These are phyloP conservation scores for Dendrothele bispora DNA, from an alignment of 768 basidiomycete species.

Conservation along the genomic window DNA sequence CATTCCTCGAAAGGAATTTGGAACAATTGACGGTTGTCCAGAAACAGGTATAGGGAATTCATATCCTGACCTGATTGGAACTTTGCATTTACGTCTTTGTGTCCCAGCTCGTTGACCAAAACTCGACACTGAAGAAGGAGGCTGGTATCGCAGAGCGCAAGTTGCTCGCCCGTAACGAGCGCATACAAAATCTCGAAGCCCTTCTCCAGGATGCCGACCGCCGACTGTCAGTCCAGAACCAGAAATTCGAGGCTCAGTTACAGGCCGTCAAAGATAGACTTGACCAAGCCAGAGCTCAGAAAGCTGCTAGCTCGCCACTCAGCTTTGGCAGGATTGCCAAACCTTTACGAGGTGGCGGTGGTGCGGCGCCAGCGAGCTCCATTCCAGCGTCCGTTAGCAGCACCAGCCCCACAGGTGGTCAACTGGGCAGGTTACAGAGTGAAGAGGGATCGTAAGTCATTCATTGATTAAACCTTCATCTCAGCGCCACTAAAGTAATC, in stretches of 20 bases:
- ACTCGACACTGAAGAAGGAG: slow-evolving; percentile 95
- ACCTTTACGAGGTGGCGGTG: slow-evolving; percentile 90
- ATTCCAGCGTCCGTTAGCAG: slow-evolving; percentile 41
- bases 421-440: slow-evolving; percentile 73
- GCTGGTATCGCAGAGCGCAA: slow-evolving; percentile 96
- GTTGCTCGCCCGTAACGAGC: slow-evolving; percentile 92
- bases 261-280: slow-evolving; percentile 90
- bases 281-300: slow-evolving; percentile 90
- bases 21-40: slow-evolving; percentile 95
- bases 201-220: slow-evolving; percentile 93
- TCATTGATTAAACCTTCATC: slow-evolving; percentile 3
- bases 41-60: slow-evolving; percentile 84
- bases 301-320: slow-evolving; percentile 68
- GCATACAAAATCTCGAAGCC: slow-evolving; percentile 95
- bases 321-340: slow-evolving; percentile 96
- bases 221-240: slow-evolving; percentile 86
- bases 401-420: slow-evolving; percentile 55
- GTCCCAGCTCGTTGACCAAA: slow-evolving; percentile 92
- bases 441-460: slow-evolving; percentile 71
- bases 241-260: slow-evolving; percentile 93
- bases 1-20: slow-evolving; percentile 94
- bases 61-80: neutral
- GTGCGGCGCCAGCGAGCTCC: slow-evolving; percentile 38
- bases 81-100: neutral
- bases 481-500: slow-evolving; percentile 10